Evolutionary conservation across 108 stramenopile species (phyloP), one percentile per base, ranked within the genome.

Genomic region (Conticribra weissflogii): DNA sequence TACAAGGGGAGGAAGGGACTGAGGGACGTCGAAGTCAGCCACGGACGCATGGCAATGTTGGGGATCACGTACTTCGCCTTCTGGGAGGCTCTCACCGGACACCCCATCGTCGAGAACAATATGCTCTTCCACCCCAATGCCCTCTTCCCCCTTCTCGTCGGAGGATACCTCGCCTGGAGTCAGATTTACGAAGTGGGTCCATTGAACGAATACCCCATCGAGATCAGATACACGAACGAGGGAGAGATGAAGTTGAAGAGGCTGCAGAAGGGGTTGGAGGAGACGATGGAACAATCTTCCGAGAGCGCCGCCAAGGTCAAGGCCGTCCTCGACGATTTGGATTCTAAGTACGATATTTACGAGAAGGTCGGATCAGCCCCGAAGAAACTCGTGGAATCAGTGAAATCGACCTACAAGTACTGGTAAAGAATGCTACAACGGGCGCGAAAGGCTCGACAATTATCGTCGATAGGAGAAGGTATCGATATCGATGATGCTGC

Each of bases 41-140:
- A 94, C 61, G 93, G 93, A 32, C 83, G 93, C 44, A 70, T 65
- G 28, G 91, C 91, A 61, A 93, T 93, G 91, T 61, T 89, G 36
- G 91, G 85, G 16, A 88, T 93, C 49, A 88, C 88, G 25, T 79
- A 72, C 67, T 90, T 90, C 61, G 88, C 84, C 22, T 65, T 68
- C 3, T 88, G 86, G 87, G 89, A 90, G 69, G 82, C 85, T 12
- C 52, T 92, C 59, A 89, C 91, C 22, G 82, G 84, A 58, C 78
- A 84, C 57, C 58, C 91, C 49, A 83, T 93, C 64, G 86, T 87
- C n/a, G 88, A 93, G 72, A 84, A 82, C 59, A 85, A 74, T 71
- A 86, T 89, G 83, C 82, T 93, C 41, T 93, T 93, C 77, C 82
- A 86, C 24, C 91, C 91, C 46, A 93, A 89, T 74, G 54, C 68